These are phyloP conservation scores for Niveomyces coronatus DNA, from an alignment of 2,329 filamentous ascomycete genomes.

Conservation along the genomic window DNA sequence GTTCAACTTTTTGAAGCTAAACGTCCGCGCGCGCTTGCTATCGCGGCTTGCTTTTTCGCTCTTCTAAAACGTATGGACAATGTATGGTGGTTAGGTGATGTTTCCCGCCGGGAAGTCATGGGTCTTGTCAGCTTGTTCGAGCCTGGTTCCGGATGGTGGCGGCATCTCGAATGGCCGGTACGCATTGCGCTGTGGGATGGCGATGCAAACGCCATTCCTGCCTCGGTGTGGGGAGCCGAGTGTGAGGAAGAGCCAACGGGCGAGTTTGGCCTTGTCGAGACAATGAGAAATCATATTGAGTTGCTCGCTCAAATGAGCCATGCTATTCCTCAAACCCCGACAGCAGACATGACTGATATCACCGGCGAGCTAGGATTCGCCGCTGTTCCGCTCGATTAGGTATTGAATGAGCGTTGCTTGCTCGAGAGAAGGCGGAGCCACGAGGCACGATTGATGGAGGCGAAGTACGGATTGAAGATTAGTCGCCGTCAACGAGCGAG, in stretches of 20 bases:
- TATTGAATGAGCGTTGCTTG: neutral
- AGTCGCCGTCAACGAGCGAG: too few species aligned
- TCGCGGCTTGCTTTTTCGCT: slow-evolving; percentile 57
- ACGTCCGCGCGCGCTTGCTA: slow-evolving; percentile 50
- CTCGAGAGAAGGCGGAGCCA: neutral
- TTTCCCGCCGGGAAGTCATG: slow-evolving; percentile 54
- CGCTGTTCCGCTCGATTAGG: slow-evolving; percentile 8
- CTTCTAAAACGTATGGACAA: slow-evolving; percentile 50
- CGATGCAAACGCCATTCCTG: slow-evolving; percentile 34
- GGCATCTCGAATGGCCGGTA: slow-evolving; percentile 50
- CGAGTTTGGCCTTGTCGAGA: slow-evolving; percentile 24
- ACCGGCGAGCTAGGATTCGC: slow-evolving; percentile 23
- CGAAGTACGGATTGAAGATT: too few species aligned
- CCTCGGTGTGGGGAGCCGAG: slow-evolving; percentile 47
- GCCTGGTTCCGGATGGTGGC: slow-evolving; percentile 49
- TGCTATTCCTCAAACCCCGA: slow-evolving; percentile 14
- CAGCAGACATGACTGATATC: slow-evolving; percentile 14
- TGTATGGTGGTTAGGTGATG: slow-evolving; percentile 62
- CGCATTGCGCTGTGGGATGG: slow-evolving; percentile 49
- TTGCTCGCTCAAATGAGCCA: slow-evolving; percentile 26
- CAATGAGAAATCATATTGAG: slow-evolving; percentile 31
- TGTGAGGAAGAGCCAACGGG: slow-evolving; percentile 32
- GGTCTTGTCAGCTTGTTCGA: slow-evolving; percentile 51
- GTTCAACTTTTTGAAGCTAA: slow-evolving; percentile 49
- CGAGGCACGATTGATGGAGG: too few species aligned